Base-by-base conservation (phyloP, 306 rosid genomes). In the Inga laurina region DNA sequence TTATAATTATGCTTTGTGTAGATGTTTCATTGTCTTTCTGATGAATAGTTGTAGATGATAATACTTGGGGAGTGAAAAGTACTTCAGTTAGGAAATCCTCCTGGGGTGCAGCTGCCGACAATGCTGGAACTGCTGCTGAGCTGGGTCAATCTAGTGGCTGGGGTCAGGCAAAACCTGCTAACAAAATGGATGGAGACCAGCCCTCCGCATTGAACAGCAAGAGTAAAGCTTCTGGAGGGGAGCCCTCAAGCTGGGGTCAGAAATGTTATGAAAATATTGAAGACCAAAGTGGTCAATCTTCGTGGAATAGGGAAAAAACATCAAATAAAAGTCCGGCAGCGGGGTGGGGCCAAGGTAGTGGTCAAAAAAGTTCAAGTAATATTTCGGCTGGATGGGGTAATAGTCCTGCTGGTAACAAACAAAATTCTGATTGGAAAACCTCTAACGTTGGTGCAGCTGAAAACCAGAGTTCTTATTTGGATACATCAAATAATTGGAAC, bases 331-430 rank as follows among this genome's bases (percentile, higher is more conserved):
- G 62, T 66, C 64, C 86, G 30, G 79, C 81, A 4, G 19, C 84
- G 72, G 89, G 82, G 43, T 87, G 89, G 90, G 82, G 86, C 34
- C 85, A 73, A 44, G 83, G 56, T 35, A 49, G n/a, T 70, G 66
- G 49, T 69, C 15, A 45, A 41, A 86, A 79, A 70, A 79, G 80
- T 86, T 49, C 7, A 49, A 77, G 57, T 56, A 35, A 16, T 24
- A 10, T 32, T 45, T 14, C 74, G 5, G 76, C 86, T 56, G 56
- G 56, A 49, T 49, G 56, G 56, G 56, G 56, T 49, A 15, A 15
- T 49, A 49, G 56, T 49, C 56, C 56, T 49, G 56, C 56, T 49
- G 56, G 56, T 10, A 49, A 49, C 56, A 49, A 19, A 5, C 43
- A 39, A 39, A 39, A 39, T 39, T 39, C 43, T 39, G 43, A 39